Conservation (phyloP, 139 green algal species). For the Axilococcus clingmanii region DNA sequence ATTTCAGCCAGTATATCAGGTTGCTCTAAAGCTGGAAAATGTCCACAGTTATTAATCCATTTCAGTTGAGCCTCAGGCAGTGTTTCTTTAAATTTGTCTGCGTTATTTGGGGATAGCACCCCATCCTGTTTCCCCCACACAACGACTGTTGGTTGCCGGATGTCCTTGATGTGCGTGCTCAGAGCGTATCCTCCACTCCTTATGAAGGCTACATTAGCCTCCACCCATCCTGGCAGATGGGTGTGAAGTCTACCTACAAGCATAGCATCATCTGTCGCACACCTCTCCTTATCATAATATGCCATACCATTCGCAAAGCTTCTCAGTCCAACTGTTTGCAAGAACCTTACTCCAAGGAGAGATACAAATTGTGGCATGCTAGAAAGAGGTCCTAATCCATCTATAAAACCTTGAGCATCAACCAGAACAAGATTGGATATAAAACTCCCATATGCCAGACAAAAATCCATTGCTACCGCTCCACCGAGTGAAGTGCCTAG, state of each 20-base stretch:
- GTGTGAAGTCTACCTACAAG: constrained; percentile 68
- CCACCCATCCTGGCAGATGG: constrained; percentile 55
- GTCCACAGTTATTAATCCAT: constrained; percentile 72
- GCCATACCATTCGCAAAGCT: constrained; percentile 65
- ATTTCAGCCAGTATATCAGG: constrained; percentile 37
- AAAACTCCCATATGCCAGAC: constrained; percentile 58
- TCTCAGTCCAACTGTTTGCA: constrained; percentile 56
- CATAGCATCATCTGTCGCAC: constrained; percentile 74
- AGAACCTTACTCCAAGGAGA: constrained; percentile 51
- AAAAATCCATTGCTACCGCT: constrained; percentile 85
- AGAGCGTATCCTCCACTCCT: constrained; percentile 74
- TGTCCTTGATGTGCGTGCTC: constrained; percentile 10
- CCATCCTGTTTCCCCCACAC: constrained; percentile 88
- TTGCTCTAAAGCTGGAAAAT: constrained; percentile 80
- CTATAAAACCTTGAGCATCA: constrained; percentile 74
- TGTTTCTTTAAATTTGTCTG: constrained; percentile 36
- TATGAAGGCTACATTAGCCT: constrained; percentile 90
- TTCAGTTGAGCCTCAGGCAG: constrained; percentile 44
- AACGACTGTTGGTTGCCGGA: constrained; percentile 48
- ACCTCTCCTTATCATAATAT: constrained; percentile 64
- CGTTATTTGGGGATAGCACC: constrained; percentile 45
- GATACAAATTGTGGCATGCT: constrained; percentile 48
- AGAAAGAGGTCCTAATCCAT: constrained; percentile 71
- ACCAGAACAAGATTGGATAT: constrained; percentile 68
- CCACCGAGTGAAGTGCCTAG: constrained; percentile 79